phyloP scores from a whole-genome alignment of 1,284 basidiomycete genomes.

The Vanrija pseudolonga region DNA sequence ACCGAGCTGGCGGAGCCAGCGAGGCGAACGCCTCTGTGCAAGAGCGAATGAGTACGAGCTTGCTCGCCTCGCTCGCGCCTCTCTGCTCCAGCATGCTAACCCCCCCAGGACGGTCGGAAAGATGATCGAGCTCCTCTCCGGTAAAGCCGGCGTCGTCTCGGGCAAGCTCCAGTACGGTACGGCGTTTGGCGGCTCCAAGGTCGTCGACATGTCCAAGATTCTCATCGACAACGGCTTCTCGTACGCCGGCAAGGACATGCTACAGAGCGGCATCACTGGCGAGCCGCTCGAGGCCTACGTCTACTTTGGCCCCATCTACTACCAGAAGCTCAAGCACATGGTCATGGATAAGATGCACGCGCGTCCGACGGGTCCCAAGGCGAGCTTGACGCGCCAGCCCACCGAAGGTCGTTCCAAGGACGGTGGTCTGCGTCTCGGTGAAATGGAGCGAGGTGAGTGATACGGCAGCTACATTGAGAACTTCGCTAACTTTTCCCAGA shows the following conservation, averaged over 20 bases:
- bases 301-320: constrained; percentile 98
- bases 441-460: constrained; percentile 76
- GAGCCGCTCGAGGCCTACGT: constrained; percentile 95
- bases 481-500: constrained; percentile 8
- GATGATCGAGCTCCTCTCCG: constrained; percentile 98
- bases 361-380: constrained; percentile 90
- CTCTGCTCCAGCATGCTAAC: constrained; percentile 1
- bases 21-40: too few relatives aligned
- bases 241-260: constrained; percentile 96
- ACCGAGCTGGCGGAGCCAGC: too few relatives aligned
- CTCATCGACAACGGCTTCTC: constrained; percentile 94
- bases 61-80: too few relatives aligned
- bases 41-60: too few relatives aligned
- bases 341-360: constrained; percentile 99
- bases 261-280: constrained; percentile 96
- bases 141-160: constrained; percentile 61
- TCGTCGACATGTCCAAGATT: constrained; percentile 97
- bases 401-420: constrained; percentile 97
- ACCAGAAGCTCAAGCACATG: constrained; percentile 81
- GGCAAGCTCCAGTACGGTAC: constrained; percentile 57
- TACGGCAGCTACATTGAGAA: constrained; percentile 59
- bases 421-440: constrained; percentile 92
- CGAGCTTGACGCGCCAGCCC: constrained; percentile 93
- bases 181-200: constrained; percentile 96
- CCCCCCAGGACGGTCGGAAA: constrained; percentile 78